These are phyloP conservation scores for Venturia asperata DNA, from an alignment of 2,329 filamentous ascomycete genomes.

Conservation along the genomic window DNA sequence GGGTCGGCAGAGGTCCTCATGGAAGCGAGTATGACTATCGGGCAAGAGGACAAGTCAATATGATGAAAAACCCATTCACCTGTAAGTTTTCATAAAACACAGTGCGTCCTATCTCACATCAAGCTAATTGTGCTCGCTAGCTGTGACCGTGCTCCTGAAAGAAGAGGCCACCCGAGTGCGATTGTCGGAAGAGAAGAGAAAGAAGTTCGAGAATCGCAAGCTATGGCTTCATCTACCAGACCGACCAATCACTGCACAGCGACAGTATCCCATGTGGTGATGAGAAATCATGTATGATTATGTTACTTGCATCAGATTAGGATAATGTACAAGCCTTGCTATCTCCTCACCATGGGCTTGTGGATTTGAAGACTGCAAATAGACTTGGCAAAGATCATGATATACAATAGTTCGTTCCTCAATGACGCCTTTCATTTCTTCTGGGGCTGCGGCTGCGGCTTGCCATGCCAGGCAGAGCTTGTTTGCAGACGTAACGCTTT, in stretches of 20 bases:
- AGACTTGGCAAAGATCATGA: neutral
- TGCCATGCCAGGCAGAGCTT: neutral
- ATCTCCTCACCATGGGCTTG: neutral
- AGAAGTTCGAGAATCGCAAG: conserved; percentile 65
- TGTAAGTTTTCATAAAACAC: conserved; percentile 47
- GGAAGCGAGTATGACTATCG: conserved; percentile 60
- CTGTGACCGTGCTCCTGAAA: conserved; percentile 74
- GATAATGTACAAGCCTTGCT: neutral
- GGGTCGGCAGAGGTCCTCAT: conserved; percentile 73
- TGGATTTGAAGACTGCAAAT: neutral
- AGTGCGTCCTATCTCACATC: neutral
- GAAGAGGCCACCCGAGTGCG: conserved; percentile 87
- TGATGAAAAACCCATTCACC: conserved; percentile 64
- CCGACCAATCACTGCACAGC: conserved; percentile 72
- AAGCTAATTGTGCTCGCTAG: conserved; percentile 37
- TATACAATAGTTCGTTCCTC: neutral
- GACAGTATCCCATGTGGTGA: conserved; percentile 90
- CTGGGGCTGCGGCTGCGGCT: neutral
- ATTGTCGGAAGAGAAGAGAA: conserved; percentile 67
- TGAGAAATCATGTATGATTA: neutral
- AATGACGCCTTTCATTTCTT: neutral
- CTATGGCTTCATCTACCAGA: conserved; percentile 87
- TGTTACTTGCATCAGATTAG: neutral
- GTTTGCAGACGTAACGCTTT: neutral
- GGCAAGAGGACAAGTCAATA: conserved; percentile 64